Evolutionary conservation across 139 green algal genomes (phyloP), one percentile per base, ranked within the genome.

Genomic region (Astrephomene gubernaculifera): DNA sequence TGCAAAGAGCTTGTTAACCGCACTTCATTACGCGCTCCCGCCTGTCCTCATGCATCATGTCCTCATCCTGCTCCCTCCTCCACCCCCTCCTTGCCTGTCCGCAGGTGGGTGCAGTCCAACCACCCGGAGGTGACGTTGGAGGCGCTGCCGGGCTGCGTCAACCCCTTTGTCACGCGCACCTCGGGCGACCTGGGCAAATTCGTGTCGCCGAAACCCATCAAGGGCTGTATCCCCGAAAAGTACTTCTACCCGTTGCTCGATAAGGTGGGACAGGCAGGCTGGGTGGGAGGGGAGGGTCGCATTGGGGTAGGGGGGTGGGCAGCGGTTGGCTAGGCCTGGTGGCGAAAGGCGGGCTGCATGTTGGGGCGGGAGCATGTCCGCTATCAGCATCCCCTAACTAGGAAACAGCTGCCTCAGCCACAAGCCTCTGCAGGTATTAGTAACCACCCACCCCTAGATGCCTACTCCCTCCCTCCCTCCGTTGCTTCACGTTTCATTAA

Each of bases 181-280:
- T 61, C 24, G 7, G 85, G 78, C 17, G 44, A 74, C 60, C 85
- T 86, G 45, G 76, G 68, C 4, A 4, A 10, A 14, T 74, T 85
- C 44, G 79, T 82, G 25, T 27, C 25, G 6, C 75, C 70, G 1
- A 1, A 19, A 0, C 3, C 31, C n/a, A 79, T 89, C 78, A 43
- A 19, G 9, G 80, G 86, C 65, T 87, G 86, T 36, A 60, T 89
- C 2, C 78, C 78, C 9, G 31, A 85, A 41, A 64, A 35, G 25
- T 4, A 31, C 1, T 90, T 90, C 80, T 90, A 90, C 81, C 53
- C 80, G 1, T 72, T 90, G 71, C 72, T 90, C 1, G 2, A 36
- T 1, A 17, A 68, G 65, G 64, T 85, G 45, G 36, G 60, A 29
- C 3, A 27, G 31, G 27, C 41, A 43, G 6, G 24, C 27, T 45